phyloP scores from a whole-genome alignment of 208 protist genomes.

The Acanthamoeba sp. region DNA sequence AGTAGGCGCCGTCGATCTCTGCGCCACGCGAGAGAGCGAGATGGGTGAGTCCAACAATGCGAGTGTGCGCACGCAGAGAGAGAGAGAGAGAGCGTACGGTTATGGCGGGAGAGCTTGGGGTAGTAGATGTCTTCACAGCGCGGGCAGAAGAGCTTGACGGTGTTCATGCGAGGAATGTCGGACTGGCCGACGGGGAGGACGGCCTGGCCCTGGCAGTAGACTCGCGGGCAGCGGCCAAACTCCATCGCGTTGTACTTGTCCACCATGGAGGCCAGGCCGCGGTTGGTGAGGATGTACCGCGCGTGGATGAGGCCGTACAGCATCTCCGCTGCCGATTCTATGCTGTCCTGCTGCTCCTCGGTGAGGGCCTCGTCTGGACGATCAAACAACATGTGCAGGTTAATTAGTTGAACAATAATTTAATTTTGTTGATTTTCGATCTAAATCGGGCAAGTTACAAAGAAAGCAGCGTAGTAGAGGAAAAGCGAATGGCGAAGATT shows the following conservation, averaged over 20 bases:
- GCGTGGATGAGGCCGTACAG: slow-evolving; percentile 99
- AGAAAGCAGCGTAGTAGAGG: too few species aligned
- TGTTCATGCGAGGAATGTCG: slow-evolving; percentile 93
- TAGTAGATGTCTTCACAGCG: slow-evolving; percentile 98
- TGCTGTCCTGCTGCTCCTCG: slow-evolving; percentile 96
- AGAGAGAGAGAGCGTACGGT: slow-evolving; percentile 83
- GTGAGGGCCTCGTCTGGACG: slow-evolving; percentile 93
- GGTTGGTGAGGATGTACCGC: slow-evolving; percentile 97
- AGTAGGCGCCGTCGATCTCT: slow-evolving; percentile 96
- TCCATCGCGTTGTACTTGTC: slow-evolving; percentile 96
- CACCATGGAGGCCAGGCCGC: slow-evolving; percentile 97
- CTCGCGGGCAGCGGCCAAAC: slow-evolving; percentile 97
- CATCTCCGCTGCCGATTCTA: slow-evolving; percentile 97
- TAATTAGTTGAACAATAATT: not conserved
- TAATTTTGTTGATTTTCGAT: too few species aligned
- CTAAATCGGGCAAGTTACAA: too few species aligned
- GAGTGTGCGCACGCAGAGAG: not conserved
- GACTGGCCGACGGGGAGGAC: slow-evolving; percentile 96
- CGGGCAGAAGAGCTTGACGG: slow-evolving; percentile 97
- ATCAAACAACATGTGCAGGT: not conserved
- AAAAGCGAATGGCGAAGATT: too few species aligned
- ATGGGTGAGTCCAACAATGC: not conserved
- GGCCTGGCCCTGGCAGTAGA: slow-evolving; percentile 96
- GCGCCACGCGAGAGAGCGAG: not conserved
- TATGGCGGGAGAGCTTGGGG: slow-evolving; percentile 94